A percentile compares a stretch with the other conserved stretches of the same genome.
These are phyloP conservation scores for Psilocybe cubensis DNA, from an alignment of 768 basidiomycete species.

Conservation along the genomic window DNA sequence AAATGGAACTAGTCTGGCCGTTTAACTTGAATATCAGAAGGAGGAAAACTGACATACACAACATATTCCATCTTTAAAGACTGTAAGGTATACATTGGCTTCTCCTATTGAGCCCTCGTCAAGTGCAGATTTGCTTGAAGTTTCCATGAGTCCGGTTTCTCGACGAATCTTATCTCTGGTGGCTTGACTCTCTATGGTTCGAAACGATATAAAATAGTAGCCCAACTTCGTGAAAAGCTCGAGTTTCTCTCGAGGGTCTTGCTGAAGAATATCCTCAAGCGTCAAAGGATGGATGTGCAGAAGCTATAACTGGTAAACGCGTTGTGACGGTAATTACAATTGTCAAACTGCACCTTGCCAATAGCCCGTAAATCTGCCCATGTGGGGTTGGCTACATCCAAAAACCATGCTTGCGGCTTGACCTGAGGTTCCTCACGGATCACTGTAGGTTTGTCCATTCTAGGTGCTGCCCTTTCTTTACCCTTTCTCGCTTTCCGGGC, in stretches of 20 bases:
- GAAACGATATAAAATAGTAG: slow-evolving; percentile 90
- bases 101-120: slow-evolving; percentile 63
- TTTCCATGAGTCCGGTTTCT: slow-evolving; percentile 30
- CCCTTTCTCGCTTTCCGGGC: slow-evolving; percentile 44
- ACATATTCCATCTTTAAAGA: slow-evolving; percentile 88
- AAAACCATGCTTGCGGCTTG: slow-evolving; percentile 77
- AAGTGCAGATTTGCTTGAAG: slow-evolving; percentile 20
- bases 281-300: slow-evolving; percentile 91
- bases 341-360: slow-evolving; percentile 64
- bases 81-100: slow-evolving; percentile 86
- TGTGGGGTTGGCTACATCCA: slow-evolving; percentile 86
- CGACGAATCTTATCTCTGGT: slow-evolving; percentile 43
- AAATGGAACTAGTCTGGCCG: slow-evolving; percentile 77
- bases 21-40: slow-evolving; percentile 3
- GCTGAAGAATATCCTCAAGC: slow-evolving; percentile 89
- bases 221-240: slow-evolving; percentile 87
- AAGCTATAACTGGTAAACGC: slow-evolving; percentile 45
- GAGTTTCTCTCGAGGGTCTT: slow-evolving; percentile 91
- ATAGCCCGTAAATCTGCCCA: slow-evolving; percentile 88
- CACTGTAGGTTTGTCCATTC: slow-evolving; percentile 5
- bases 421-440: slow-evolving; percentile 21
- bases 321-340: background rate
- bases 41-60: slow-evolving; percentile 51
- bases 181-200: slow-evolving; percentile 69
- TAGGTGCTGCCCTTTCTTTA: slow-evolving; percentile 38